phyloP scores from a whole-genome alignment of 805 yeast species.

The Yarrowia yakushimensis region DNA sequence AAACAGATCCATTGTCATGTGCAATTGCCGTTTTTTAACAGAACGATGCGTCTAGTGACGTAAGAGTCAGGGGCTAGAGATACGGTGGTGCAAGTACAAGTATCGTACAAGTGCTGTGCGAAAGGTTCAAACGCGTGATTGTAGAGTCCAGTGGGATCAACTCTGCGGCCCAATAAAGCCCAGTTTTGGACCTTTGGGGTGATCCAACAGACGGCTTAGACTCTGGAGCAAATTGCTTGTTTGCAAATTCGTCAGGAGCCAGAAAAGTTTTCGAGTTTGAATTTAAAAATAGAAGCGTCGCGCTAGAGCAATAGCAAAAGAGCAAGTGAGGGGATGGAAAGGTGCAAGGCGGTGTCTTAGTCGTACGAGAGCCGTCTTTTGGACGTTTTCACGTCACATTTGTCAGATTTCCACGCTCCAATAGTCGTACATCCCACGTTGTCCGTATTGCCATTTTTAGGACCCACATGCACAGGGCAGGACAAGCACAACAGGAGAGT shows the following conservation, averaged over 20 bases:
- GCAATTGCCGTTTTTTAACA: no score
- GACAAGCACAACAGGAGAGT: neutral
- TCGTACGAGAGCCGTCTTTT: no score
- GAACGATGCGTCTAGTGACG: no score
- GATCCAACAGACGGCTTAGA: neutral
- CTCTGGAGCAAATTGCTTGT: neutral
- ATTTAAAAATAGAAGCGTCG: constrained; percentile 1
- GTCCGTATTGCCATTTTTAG: neutral
- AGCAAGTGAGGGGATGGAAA: neutral
- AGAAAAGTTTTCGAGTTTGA: neutral
- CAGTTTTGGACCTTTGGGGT: neutral
- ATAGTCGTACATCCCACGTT: neutral
- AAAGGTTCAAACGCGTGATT: no score
- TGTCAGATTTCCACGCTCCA: no score
- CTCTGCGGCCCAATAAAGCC: neutral
- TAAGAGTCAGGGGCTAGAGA: no score
- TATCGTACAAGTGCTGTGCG: no score
- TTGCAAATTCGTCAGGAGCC: neutral
- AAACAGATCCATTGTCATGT: no score
- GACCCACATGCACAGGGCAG: constrained; percentile 2
- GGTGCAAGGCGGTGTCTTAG: no score
- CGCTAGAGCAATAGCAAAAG: neutral
- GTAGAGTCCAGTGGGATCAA: neutral
- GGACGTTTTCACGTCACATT: no score
- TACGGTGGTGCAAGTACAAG: no score